Evolutionary conservation across 768 basidiomycete genomes (phyloP), one percentile per base, ranked within the genome.

Genomic region (Lactifluus echinatus): DNA sequence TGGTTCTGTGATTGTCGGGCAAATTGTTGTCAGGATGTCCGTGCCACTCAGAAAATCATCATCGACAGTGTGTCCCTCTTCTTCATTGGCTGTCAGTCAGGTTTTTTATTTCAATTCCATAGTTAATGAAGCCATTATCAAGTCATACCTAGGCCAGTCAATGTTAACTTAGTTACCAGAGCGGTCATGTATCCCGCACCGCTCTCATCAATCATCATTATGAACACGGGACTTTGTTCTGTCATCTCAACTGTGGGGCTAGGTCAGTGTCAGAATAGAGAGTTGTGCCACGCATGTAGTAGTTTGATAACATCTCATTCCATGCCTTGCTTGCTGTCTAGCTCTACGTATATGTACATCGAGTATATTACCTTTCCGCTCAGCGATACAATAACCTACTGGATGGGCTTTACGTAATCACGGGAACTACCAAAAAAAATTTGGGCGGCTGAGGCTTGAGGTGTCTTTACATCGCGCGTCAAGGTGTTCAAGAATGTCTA

Each of bases 121-220:
- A 85, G 83, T 85, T 36, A 83, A 81, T 48, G 83, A 85, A 72
- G 79, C 78, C 8, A 82, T 85, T 49, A 79, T 85, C 62, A 78
- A 83, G 58, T 81, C 80, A 61, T 84, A 85, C 67, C 78, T 85
- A 53, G 74, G 76, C 37, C 75, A 79, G 60, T 75, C 78, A 28
- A 37, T 50, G 58, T 21, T 42, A 23, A 42, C 21, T 19, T 55
- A 42, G 36, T 50, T 26, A n/a, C 50, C 36, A 39, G 37, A 49
- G 34, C 17, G 12, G 31, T 36, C 57, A 28, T 5, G 37, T 48
- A 31, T 26, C 19, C 6, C 17, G 15, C 5, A n/a, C 37, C n/a
- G 23, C 23, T 33, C 51, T 53, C 39, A 3, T 12, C 37, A 48
- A 7, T 24, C 54, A 56, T 49, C 33, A 7, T 42, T 33, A 53